These are phyloP conservation scores for Gossypium schwendimanii DNA, from an alignment of 441 rosid genomes.

Conservation along the genomic window DNA sequence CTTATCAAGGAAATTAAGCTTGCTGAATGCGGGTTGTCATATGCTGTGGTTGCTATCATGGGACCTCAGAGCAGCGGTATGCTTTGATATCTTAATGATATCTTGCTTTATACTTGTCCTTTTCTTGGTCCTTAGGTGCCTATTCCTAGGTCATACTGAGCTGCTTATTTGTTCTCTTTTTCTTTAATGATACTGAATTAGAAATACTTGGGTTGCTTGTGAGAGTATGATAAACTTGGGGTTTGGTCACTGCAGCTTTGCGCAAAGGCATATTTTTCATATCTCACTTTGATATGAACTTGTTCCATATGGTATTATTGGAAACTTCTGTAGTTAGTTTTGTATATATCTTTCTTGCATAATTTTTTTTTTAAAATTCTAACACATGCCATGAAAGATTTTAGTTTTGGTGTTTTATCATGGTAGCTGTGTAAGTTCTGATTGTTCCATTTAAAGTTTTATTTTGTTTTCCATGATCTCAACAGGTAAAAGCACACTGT, in stretches of 20 bases:
- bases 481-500: constrained; percentile 93
- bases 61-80: constrained; percentile 99
- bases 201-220: neutral
- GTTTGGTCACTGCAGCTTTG: neutral
- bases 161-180: neutral
- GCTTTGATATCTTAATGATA: constrained; percentile 19
- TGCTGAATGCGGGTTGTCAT: constrained; percentile 82
- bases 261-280: neutral
- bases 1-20: constrained; percentile 73
- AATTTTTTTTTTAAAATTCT: neutral
- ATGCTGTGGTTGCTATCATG: constrained; percentile 96
- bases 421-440: neutral
- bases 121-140: neutral
- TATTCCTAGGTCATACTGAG: neutral
- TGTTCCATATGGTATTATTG: neutral
- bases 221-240: neutral
- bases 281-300: neutral
- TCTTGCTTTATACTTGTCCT: neutral
- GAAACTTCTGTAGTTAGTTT: neutral
- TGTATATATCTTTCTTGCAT: neutral
- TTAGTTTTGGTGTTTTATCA: neutral
- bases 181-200: neutral
- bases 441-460: constrained; percentile 11
- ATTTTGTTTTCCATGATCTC: constrained; percentile 21
- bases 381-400: neutral